A percentile compares a stretch with the other conserved stretches of the same genome.
phyloP scores from a whole-genome alignment of 768 basidiomycete genomes.

The Kwoniella europaea region DNA sequence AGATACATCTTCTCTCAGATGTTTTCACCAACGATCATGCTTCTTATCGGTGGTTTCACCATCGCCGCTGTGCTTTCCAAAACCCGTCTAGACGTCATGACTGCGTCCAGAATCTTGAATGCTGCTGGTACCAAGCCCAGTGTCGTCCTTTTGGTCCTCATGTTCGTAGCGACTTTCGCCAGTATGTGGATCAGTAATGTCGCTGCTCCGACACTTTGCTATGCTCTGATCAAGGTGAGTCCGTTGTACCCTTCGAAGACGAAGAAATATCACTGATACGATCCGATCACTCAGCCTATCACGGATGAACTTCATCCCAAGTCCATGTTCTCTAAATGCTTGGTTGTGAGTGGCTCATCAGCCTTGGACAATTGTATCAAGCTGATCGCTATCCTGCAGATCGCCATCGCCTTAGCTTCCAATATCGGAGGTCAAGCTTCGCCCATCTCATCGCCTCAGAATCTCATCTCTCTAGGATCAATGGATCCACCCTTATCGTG shows the following conservation, averaged over 20 bases:
- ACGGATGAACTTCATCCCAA: constrained; percentile 85
- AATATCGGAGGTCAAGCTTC: constrained; percentile 98
- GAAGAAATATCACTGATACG: not conserved
- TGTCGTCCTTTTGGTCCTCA: constrained; percentile 86
- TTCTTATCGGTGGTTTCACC: constrained; percentile 95
- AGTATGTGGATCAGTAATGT: constrained; percentile 99
- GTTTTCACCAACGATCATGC: constrained; percentile 98
- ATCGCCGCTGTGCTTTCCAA: constrained; percentile 95
- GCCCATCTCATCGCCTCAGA: constrained; percentile 97
- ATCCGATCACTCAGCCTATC: constrained; percentile 71
- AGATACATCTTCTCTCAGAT: constrained; percentile 92
- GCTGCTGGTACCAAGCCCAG: constrained; percentile 87
- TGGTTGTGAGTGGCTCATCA: constrained; percentile 72
- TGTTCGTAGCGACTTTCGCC: constrained; percentile 95
- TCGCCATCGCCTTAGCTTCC: constrained; percentile 95
- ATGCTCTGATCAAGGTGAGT: constrained; percentile 86
- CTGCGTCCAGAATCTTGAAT: constrained; percentile 87
- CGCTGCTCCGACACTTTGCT: constrained; percentile 95
- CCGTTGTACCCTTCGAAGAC: not conserved
- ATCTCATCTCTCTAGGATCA: constrained; percentile 83
- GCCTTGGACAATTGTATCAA: not conserved
- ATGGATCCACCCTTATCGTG: constrained; percentile 89
- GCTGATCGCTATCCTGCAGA: constrained; percentile 60
- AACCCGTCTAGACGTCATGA: constrained; percentile 84
- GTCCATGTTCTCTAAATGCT: constrained; percentile 82